Base-by-base conservation (phyloP, 345 rosid genomes). In the Aegle marmelos region DNA sequence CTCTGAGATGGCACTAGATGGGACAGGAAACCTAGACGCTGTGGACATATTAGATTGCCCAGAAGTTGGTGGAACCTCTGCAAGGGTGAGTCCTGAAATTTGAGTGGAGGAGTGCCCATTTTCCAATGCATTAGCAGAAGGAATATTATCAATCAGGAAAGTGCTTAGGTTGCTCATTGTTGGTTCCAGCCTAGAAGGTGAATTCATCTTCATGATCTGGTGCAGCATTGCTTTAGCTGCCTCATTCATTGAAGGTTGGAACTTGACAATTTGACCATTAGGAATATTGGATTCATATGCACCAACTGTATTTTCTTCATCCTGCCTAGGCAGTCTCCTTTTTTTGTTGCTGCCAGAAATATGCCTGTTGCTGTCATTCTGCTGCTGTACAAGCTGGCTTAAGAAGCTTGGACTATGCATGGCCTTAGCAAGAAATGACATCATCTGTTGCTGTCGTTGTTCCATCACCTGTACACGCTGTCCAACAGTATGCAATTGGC, bases 381-480 rank as follows among this genome's bases (percentile, higher is more conserved):
- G 90, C 80, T 87, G 89, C 80, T 91, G 95, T 59, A 92, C 94
- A 70, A 94, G 84, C 86, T 94, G 98, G 70, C 89, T 88, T 72
- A 94, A 83, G 87, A 92, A 91, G 50, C 92, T 84, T 21, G 95
- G 97, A 83, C 87, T 92, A 65, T 91, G 94, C 88, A 92, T 91
- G 65, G 95, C 98, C 84, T 92, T 94, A 24, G 95, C 97, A 45
- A 94, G 85, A 79, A 94, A 92, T 14, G 94, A 92, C 97, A 94
- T 92, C 93, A 90, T 94, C 78, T 94, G 93, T 80, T 91, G 97
- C 84, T 94, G 98, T 71, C 98, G 86, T 80, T 94, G 98, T 87
- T 94, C 98, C 98, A 94, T 94, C 30, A 85, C 93, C 72, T 92
- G 95, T 70, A 92, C 95, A 78, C 93, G 91, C 79, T 92, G 93